A percentile compares a stretch with the other conserved stretches of the same genome.
These are phyloP conservation scores for Ustilago nuda DNA, from an alignment of 1,284 basidiomycete genomes.

Conservation along the genomic window DNA sequence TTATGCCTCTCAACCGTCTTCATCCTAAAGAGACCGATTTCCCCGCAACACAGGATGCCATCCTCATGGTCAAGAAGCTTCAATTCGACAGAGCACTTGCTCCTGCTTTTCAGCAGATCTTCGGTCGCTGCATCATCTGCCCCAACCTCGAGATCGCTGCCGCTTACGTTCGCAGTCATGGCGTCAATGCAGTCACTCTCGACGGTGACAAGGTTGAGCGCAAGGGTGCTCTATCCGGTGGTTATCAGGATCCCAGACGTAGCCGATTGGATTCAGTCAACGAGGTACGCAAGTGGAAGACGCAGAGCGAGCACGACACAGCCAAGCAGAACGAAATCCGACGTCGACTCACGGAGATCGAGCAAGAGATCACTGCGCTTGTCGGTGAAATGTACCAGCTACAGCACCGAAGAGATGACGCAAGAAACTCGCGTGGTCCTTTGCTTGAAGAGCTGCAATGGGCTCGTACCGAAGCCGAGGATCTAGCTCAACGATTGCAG, in stretches of 20 bases:
- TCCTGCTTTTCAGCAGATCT: constrained; percentile 96
- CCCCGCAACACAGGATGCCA: constrained; percentile 82
- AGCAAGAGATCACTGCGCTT: constrained; percentile 86
- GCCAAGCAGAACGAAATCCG: constrained; percentile 80
- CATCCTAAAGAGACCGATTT: constrained; percentile 77
- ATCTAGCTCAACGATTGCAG: constrained; percentile 75
- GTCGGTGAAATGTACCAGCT: constrained; percentile 81
- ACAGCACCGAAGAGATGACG: constrained; percentile 79
- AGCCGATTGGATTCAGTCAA: constrained; percentile 90
- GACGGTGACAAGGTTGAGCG: constrained; percentile 98
- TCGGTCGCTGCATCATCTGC: constrained; percentile 96
- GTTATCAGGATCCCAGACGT: constrained; percentile 90
- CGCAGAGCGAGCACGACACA: constrained; percentile 78
- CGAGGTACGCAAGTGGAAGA: constrained; percentile 80
- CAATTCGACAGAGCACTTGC: constrained; percentile 79
- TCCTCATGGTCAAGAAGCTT: constrained; percentile 82
- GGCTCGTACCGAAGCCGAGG: constrained; percentile 79
- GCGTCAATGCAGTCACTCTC: constrained; percentile 94
- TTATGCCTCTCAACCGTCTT: constrained; percentile 98
- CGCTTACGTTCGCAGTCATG: constrained; percentile 92
- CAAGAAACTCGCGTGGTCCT: constrained; percentile 78
- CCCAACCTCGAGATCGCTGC: constrained; percentile 90
- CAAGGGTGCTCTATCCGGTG: constrained; percentile 93
- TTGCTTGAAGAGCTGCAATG: constrained; percentile 77
- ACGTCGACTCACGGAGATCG: constrained; percentile 77